A percentile compares a stretch with the other conserved stretches of the same genome.
These are phyloP conservation scores for Pythium apleroticum DNA, from an alignment of 352 stramenopile genomes.

Conservation along the genomic window DNA sequence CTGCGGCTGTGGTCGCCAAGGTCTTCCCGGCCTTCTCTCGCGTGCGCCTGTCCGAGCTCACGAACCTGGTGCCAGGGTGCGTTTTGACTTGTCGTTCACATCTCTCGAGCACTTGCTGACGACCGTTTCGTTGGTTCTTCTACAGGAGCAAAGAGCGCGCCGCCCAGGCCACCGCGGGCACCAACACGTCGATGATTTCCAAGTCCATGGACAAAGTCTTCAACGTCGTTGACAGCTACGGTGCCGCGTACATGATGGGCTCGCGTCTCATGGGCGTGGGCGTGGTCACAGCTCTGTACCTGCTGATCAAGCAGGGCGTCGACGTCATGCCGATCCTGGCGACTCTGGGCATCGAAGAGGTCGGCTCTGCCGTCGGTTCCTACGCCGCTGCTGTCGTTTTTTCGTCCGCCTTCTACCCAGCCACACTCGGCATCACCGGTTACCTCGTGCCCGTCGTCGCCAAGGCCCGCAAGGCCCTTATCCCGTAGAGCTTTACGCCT, in stretches of 20 bases:
- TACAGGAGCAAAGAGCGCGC: conserved; percentile 9
- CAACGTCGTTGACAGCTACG: conserved; percentile 83
- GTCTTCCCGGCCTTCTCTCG: conserved; percentile 70
- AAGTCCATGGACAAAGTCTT: conserved; percentile 72
- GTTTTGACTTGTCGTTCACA: background rate
- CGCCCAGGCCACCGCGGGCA: background rate
- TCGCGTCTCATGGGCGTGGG: conserved; percentile 76
- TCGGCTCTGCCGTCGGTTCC: conserved; percentile 68
- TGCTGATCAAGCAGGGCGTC: conserved; percentile 79
- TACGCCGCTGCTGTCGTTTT: conserved; percentile 82
- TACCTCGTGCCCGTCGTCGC: conserved; percentile 75
- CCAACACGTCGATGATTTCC: conserved; percentile 39
- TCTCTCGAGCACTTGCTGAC: too few species aligned
- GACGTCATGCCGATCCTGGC: conserved; percentile 78
- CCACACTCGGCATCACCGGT: conserved; percentile 72
- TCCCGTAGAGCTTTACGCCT: conserved; percentile 29
- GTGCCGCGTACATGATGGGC: conserved; percentile 88
- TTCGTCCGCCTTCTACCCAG: conserved; percentile 73
- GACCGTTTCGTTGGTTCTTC: too few species aligned
- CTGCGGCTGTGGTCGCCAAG: conserved; percentile 64
- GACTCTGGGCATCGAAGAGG: conserved; percentile 66
- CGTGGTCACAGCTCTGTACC: conserved; percentile 73
- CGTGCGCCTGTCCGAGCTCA: conserved; percentile 70
- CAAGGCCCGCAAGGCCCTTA: conserved; percentile 50
- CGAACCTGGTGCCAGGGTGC: conserved; percentile 58